These are phyloP conservation scores for Kandelia obovata DNA, from an alignment of 345 rosid species.

Conservation along the genomic window DNA sequence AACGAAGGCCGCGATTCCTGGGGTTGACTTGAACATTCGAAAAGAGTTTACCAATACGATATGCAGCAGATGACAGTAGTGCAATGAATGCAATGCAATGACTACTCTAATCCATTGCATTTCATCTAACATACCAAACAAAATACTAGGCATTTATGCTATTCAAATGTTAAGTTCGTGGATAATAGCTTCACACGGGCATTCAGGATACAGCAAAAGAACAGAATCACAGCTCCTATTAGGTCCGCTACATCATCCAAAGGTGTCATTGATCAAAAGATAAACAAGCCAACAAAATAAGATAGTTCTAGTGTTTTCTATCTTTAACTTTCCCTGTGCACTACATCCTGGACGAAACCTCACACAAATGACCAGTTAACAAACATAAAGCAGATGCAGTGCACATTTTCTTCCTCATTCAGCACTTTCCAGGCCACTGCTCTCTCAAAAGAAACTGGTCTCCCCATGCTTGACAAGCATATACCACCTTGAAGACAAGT, in stretches of 20 bases:
- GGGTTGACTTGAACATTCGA: background rate
- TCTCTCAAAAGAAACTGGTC: conserved; percentile 91
- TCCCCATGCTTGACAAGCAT: conserved; percentile 97
- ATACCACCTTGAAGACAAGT: conserved; percentile 89
- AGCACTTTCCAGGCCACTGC: conserved; percentile 99
- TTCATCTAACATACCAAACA: background rate
- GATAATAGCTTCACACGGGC: background rate
- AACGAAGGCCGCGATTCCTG: too few species aligned
- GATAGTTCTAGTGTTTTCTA: conserved; percentile 9
- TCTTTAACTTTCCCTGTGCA: background rate
- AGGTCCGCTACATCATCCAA: conserved; percentile 1
- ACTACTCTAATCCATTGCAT: background rate
- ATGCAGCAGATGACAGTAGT: background rate
- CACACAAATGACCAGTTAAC: conserved; percentile 96
- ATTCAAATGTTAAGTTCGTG: background rate
- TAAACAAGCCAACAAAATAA: conserved; percentile 23
- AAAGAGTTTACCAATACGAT: background rate
- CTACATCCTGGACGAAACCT: conserved; percentile 13
- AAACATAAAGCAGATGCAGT: conserved; percentile 95
- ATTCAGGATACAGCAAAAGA: conserved; percentile 12
- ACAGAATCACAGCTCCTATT: conserved; percentile 9
- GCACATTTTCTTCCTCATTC: conserved; percentile 91
- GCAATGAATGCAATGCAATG: background rate
- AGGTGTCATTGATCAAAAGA: conserved; percentile 12
- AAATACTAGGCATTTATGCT: too few species aligned